phyloP scores from a whole-genome alignment of 1,284 basidiomycete genomes.

The Mycosarcoma maydis region DNA sequence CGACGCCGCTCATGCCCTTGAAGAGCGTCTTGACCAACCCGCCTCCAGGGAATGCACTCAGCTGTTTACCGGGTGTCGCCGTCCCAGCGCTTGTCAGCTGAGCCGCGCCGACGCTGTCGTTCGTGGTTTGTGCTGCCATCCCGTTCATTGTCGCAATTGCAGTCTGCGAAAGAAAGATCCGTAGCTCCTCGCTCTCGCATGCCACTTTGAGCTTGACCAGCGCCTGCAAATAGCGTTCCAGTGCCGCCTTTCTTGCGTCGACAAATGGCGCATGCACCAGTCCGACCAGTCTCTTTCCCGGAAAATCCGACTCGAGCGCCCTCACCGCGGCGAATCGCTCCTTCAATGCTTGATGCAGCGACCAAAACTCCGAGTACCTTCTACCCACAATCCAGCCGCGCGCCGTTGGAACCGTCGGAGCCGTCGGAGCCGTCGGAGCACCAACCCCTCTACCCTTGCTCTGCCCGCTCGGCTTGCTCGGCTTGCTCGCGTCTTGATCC shows the following conservation, averaged over 20 bases:
- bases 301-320: constrained; percentile 51
- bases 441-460: constrained; percentile 1
- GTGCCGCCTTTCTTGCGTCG: constrained; percentile 78
- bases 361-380: constrained; percentile 92
- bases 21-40: constrained; percentile 49
- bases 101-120: constrained; percentile 3
- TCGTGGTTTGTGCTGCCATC: constrained; percentile 2
- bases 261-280: constrained; percentile 68
- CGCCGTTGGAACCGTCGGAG: constrained; percentile 2
- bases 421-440: too few relatives aligned
- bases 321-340: constrained; percentile 70
- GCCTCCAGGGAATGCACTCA: constrained; percentile 25
- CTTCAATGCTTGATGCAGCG: constrained; percentile 83
- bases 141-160: constrained; percentile 12
- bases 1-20: constrained; percentile 53
- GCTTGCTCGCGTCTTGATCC: constrained; percentile 7
- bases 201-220: constrained; percentile 32
- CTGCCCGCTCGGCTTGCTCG: constrained; percentile 2
- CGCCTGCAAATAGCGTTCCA: constrained; percentile 89
- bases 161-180: constrained; percentile 79
- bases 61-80: constrained; percentile 12
- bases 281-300: constrained; percentile 52
- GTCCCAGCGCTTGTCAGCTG: neutral
- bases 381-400: constrained; percentile 91
- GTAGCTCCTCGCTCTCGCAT: constrained; percentile 79